Base-by-base conservation (phyloP, 352 stramenopile species). In the Phytopythium vexans region DNA sequence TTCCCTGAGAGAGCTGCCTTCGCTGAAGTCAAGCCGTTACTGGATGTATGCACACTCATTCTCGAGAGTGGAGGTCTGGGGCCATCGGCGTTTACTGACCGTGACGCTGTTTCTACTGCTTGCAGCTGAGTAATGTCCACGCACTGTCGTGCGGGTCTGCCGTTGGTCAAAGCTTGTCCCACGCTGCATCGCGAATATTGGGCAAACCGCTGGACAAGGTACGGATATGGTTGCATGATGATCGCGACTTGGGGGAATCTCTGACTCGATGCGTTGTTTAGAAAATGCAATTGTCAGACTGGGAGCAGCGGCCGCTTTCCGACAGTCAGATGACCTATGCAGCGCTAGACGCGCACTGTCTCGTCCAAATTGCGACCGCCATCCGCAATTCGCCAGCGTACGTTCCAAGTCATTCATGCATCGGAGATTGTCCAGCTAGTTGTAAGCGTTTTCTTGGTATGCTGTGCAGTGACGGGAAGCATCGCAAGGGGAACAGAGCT, bases 181-280 rank as follows among this genome's bases (percentile, higher is more conserved):
- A 72, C 15, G 66, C 68, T 6, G 61, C 69, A 1, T 40, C 52
- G 4, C 64, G 54, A 1, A 58, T 88, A 36, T 43, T 89, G 14
- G 76, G 76, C 10, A 82, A 85, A 27, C 72, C 78, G 2, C 58
- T 89, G 31, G 70, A 89, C 37, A 89, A 89, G 58, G 76, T 89
- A 56, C 3, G 54, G 0, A 16, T 34, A 11, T 40, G 3, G 3
- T 39, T 53, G 5, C 31, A 34, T 47, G 3, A 47, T 11, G 3
- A 12, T 14, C 37, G 12, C 40, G 21, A 27, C 21, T 27, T 27
- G 21, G 21, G 21, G 21, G 2, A 27, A 27, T 27, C 21, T 27
- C 21, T 27, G 21, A 27, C 21, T 27, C 21, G 21, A 2, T 27
- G 21, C 2, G 21, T 27, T 27, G 21, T 27, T 27, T 27, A 72